These are phyloP conservation scores for Blepharisma undulans DNA, from an alignment of 169 alveolate genomes.

Conservation along the genomic window DNA sequence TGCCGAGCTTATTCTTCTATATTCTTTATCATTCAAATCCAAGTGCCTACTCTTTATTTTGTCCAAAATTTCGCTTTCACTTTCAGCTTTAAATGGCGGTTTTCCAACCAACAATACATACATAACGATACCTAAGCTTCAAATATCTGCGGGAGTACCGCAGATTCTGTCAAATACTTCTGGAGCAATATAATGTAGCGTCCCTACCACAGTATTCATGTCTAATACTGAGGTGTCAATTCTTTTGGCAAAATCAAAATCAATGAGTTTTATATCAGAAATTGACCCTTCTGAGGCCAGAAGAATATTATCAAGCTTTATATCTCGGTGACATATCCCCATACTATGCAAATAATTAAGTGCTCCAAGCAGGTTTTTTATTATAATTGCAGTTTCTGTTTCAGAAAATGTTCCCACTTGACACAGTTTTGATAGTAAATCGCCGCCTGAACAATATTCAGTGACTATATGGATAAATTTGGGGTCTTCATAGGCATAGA, in stretches of 20 bases:
- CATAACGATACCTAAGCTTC: conserved; percentile 77
- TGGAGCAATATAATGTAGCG: conserved; percentile 77
- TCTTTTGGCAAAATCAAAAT: conserved; percentile 69
- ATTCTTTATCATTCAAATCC: conserved; percentile 45
- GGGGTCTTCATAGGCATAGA: conserved; percentile 74
- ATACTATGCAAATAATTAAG: conserved; percentile 59
- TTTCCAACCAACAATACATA: conserved; percentile 67
- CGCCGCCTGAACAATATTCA: conserved; percentile 86
- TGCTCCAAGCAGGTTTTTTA: conserved; percentile 63
- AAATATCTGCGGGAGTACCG: conserved; percentile 57
- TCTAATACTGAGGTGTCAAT: conserved; percentile 17
- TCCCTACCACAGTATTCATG: conserved; percentile 59
- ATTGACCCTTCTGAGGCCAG: conserved; percentile 63
- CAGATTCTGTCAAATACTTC: conserved; percentile 63
- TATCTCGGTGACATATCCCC: conserved; percentile 74
- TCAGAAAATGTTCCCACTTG: conserved; percentile 68
- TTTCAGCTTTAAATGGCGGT: conserved; percentile 73
- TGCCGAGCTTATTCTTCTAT: conserved; percentile 37
- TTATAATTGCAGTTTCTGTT: conserved; percentile 65
- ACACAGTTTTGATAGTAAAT: conserved; percentile 69
- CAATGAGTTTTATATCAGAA: conserved; percentile 70
- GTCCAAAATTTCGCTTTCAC: conserved; percentile 52
- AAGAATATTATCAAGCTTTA: conserved; percentile 83
- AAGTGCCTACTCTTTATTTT: conserved; percentile 42
- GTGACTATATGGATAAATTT: conserved; percentile 71